phyloP scores from a whole-genome alignment of 2,329 filamentous ascomycete genomes.

The Gnomoniopsis smithogilvyi region DNA sequence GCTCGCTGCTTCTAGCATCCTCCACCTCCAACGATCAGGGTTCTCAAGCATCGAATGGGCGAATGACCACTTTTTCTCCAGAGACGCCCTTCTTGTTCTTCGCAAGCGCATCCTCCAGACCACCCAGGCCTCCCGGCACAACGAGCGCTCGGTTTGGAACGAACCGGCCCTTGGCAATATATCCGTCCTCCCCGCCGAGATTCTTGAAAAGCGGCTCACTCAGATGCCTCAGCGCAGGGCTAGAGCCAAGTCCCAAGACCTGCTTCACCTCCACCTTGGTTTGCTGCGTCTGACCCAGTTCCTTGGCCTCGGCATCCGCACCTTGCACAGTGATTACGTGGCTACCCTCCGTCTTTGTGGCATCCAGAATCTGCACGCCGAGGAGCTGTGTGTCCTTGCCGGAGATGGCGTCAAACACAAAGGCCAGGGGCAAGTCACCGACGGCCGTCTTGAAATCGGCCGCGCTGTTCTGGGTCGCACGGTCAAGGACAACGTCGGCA shows the following conservation, averaged over 20 bases:
- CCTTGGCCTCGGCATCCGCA: slow-evolving; percentile 16
- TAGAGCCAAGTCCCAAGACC: slow-evolving; percentile 23
- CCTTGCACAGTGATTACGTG: slow-evolving; percentile 20
- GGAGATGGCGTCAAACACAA: slow-evolving; percentile 31
- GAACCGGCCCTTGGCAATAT: slow-evolving; percentile 27
- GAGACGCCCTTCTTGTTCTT: slow-evolving; percentile 26
- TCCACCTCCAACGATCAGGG: background rate
- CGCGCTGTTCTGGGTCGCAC: slow-evolving; percentile 19
- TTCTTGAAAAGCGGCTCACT: slow-evolving; percentile 27
- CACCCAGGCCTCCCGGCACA: slow-evolving; percentile 26
- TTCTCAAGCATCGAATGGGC: slow-evolving; percentile 7
- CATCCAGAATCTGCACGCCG: slow-evolving; percentile 25
- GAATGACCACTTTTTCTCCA: slow-evolving; percentile 26
- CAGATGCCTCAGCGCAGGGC: slow-evolving; percentile 24
- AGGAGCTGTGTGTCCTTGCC: slow-evolving; percentile 26
- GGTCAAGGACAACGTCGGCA: slow-evolving; percentile 21
- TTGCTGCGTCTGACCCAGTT: slow-evolving; percentile 16
- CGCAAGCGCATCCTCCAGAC: slow-evolving; percentile 23
- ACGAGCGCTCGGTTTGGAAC: slow-evolving; percentile 27
- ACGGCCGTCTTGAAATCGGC: slow-evolving; percentile 25
- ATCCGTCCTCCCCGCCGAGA: slow-evolving; percentile 28
- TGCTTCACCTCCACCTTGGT: slow-evolving; percentile 9
- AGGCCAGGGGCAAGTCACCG: slow-evolving; percentile 25
- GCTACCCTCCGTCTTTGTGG: slow-evolving; percentile 20
- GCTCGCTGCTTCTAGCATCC: background rate